phyloP scores from a whole-genome alignment of 768 basidiomycete genomes.

The Candolleomyces aberdarensis region DNA sequence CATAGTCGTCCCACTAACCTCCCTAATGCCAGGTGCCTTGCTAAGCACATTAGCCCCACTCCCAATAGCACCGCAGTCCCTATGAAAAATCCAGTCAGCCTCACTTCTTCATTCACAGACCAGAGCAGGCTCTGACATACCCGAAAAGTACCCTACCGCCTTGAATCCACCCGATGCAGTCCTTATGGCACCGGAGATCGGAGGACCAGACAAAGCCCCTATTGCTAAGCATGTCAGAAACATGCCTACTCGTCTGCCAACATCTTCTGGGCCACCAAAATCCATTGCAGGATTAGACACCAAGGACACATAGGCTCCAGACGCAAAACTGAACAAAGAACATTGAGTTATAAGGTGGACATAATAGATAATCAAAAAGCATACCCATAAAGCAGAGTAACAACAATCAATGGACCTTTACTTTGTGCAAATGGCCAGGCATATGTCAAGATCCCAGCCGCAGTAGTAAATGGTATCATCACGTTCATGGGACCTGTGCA shows the following conservation, averaged over 20 bases:
- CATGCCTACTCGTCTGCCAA: constrained; percentile 66
- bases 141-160: constrained; percentile 55
- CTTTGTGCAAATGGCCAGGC: constrained; percentile 64
- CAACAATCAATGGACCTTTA: constrained; percentile 42
- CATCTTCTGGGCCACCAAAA: constrained; percentile 57
- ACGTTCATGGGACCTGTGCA: constrained; percentile 59
- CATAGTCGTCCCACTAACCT: neutral
- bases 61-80: neutral
- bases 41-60: neutral
- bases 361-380: constrained; percentile 17
- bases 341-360: constrained; percentile 17
- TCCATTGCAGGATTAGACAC: constrained; percentile 55
- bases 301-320: constrained; percentile 60
- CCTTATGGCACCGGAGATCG: constrained; percentile 70
- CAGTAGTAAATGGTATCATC: constrained; percentile 58
- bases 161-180: constrained; percentile 49
- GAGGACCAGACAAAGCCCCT: constrained; percentile 66
- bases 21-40: neutral
- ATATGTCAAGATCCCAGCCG: constrained; percentile 59
- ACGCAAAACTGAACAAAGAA: constrained; percentile 45
- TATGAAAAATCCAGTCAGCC: neutral
- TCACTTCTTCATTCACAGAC: neutral
- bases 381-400: constrained; percentile 66
- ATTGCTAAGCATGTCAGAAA: constrained; percentile 57
- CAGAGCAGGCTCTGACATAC: constrained; percentile 20